These are phyloP conservation scores for Metschnikowia bowlesiae DNA, from an alignment of 805 yeast species.

Conservation along the genomic window DNA sequence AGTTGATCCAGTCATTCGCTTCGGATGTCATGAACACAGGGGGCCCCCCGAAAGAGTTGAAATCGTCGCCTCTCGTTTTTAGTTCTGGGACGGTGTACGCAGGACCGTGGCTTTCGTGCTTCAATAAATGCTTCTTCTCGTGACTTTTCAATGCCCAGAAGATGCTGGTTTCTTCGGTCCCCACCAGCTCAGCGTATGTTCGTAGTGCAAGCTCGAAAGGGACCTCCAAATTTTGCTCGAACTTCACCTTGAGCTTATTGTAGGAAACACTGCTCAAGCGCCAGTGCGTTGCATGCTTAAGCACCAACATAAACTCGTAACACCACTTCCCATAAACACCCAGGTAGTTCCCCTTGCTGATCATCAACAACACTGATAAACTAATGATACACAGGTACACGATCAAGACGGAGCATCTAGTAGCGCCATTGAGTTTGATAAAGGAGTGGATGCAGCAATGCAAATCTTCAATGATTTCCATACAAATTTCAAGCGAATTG, in stretches of 20 bases:
- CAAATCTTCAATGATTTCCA: conserved; percentile 7
- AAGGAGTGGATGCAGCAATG: conserved; percentile 8
- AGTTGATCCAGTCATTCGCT: conserved; percentile 6
- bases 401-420: conserved; percentile 10
- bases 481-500: conserved; percentile 5
- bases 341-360: not conserved
- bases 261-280: conserved; percentile 9
- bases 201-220: conserved; percentile 5
- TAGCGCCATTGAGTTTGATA: conserved; percentile 8
- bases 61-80: not conserved
- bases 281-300: conserved; percentile 8
- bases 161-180: not conserved
- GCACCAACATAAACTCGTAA: conserved; percentile 13
- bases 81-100: not conserved
- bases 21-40: conserved; percentile 9
- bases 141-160: not conserved
- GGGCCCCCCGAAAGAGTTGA: conserved; percentile 8
- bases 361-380: conserved; percentile 7
- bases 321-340: not conserved
- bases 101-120: not conserved
- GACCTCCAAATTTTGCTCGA: conserved; percentile 4
- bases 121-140: not conserved
- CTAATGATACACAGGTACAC: conserved; percentile 13
- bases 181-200: not conserved
- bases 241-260: conserved; percentile 5